Base-by-base conservation (phyloP, 768 basidiomycete genomes). In the Coprinellus aureogranulatus region DNA sequence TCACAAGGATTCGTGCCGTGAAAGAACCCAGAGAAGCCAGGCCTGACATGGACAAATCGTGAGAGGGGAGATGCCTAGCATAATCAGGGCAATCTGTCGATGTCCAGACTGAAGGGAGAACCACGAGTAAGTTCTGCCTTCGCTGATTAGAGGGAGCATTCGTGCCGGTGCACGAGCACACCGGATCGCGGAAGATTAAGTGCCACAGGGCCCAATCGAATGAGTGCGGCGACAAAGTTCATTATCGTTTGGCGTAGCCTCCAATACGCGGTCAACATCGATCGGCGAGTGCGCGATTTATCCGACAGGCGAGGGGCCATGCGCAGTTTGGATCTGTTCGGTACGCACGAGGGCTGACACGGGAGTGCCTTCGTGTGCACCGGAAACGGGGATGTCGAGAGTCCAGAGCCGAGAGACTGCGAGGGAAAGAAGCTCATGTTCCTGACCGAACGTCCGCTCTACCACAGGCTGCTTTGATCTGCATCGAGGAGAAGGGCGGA, bases 61-160 rank as follows among this genome's bases (percentile, higher is more conserved):
- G 70, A 64, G 70, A 67, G 51, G 34, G 34, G 34, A 34, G 34
- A 34, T 34, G 34, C 34, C 34, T 34, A 34, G 63, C 49, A 58
- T 54, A 61, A 53, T 64, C 71, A 74, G 71, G 73, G 73, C 70
- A 69, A 74, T 68, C 74, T 75, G 73, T 75, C 74, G 61, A 70
- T 62, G 58, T 56, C 40, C 41, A 50, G 49, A 31, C 40, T 60
- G 64, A 61, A 66, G n/a, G n/a, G n/a, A n/a, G 58, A 59, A 63
- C 62, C 59, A 61, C 37, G 37, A 27, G 31, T 28, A 58, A 37
- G n/a, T 10, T n/a, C 51, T 53, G 46, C 51, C 47, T 41, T 39
- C 52, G 31, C 40, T 39, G 39, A 40, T 53, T 28, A 23, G 14
- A 28, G 37, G 3, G 31, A 37, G 14, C 45, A 40, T 44, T n/a